Evolutionary conservation across 495 filamentous ascomycete species (phyloP), one percentile per base, ranked within the genome.

Genomic region (Aspergillus sclerotioniger): DNA sequence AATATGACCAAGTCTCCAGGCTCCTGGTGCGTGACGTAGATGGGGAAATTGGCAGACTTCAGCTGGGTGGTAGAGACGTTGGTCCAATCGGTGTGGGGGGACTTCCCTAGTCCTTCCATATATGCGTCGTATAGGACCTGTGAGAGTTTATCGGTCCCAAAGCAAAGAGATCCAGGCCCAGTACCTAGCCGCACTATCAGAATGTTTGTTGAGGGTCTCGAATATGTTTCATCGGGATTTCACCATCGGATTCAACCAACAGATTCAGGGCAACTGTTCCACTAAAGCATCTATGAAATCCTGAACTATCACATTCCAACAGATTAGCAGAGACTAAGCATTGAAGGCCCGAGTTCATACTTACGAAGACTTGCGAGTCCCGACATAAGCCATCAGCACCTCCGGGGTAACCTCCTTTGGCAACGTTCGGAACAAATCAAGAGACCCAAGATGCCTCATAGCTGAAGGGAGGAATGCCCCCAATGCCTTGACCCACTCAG

Each of bases 1-100:
- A 67, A 67, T 13, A 67, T 53, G 5, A 67, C 61, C n/a, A 67
- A 39, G 31, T 67, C 64, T 3, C 64, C 64, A n/a, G 61, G 61
- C 28, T 54, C 37, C 31, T 64, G 64, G 15, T 62, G 19, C 20
- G 58, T 57, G 16, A 67, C 59, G 48, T 67, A 67, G 1, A 67
- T 62, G 8, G 64, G 64, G 25, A 67, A 67, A 20, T 60, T 49
- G 1, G 61, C 64, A 10, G 37, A 51, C 51, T 53, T 50, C 15
- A 67, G 33, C 12, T 60, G 54, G 3, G 47, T 28, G 28, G 56
- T 50, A 1, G 56, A 54, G 13, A 67, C 20, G 15, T 67, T 64
- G 32, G 59, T 46, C 64, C 64, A 67, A 31, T 67, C 64, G 12
- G 61, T 67, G 28, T 67, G 64, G 17, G 64, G 35, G 21, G 59